Percentiles rank a stretch among this genome's conserved stretches.
These are phyloP conservation scores for Diplogelasinospora grovesii DNA, from an alignment of 495 filamentous ascomycete genomes.

Conservation along the genomic window DNA sequence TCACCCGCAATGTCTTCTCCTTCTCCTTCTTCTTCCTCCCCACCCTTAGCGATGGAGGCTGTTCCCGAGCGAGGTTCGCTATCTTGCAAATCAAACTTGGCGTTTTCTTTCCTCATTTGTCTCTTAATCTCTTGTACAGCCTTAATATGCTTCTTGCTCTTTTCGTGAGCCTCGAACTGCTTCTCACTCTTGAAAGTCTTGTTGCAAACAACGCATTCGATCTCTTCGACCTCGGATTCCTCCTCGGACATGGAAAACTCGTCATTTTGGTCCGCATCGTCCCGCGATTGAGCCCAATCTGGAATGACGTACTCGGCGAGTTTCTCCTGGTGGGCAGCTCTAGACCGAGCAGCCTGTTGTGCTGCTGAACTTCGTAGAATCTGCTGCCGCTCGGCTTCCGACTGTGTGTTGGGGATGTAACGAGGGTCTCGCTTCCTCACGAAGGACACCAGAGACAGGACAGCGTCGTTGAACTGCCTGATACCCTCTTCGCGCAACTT, in stretches of 20 bases:
- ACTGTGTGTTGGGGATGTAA: slow-evolving; percentile 59
- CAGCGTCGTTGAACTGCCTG: slow-evolving; percentile 86
- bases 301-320: slow-evolving; percentile 58
- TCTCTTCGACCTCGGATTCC: slow-evolving; percentile 54
- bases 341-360: slow-evolving; percentile 76
- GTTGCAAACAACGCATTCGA: slow-evolving; percentile 86
- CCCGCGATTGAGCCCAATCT: slow-evolving; percentile 65
- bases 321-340: slow-evolving; percentile 74
- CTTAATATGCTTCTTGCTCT: slow-evolving; percentile 91
- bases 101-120: slow-evolving; percentile 77
- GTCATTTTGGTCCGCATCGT: slow-evolving; percentile 31
- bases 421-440: slow-evolving; percentile 90
- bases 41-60: too few relatives aligned
- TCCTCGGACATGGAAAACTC: slow-evolving; percentile 44
- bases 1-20: background rate
- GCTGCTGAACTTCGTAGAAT: slow-evolving; percentile 68
- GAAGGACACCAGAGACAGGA: slow-evolving; percentile 79
- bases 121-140: slow-evolving; percentile 69
- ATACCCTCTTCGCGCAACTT: slow-evolving; percentile 74
- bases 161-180: slow-evolving; percentile 89
- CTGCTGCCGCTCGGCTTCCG: slow-evolving; percentile 74
- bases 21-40: slow-evolving; percentile 1
- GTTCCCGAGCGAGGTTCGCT: slow-evolving; percentile 17
- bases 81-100: slow-evolving; percentile 46
- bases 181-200: slow-evolving; percentile 93